Evolutionary conservation across 306 rosid genomes (phyloP).

Genomic region (Hylodesmum podocarpum): DNA sequence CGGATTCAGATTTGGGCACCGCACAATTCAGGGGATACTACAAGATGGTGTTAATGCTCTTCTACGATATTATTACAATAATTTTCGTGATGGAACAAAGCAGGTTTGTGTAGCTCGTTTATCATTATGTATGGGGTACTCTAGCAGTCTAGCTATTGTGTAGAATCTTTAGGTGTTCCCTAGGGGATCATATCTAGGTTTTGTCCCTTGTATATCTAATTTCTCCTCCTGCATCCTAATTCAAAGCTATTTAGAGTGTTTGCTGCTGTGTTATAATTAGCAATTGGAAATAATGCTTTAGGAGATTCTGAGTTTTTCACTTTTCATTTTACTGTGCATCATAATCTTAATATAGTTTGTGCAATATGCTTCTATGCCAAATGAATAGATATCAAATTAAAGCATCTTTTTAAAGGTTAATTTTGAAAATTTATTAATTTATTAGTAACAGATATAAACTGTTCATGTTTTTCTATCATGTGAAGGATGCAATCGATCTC

Average conservation of each 20-base stretch:
- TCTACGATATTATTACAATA: slow-evolving; percentile 81
- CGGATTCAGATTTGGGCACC: slow-evolving; percentile 75
- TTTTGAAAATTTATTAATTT: neutral
- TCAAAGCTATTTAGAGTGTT: neutral
- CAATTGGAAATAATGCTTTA: slow-evolving; percentile 10
- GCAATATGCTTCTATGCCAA: neutral
- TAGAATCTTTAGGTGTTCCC: slow-evolving; percentile 20
- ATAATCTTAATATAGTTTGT: slow-evolving; percentile 8
- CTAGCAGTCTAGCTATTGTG: neutral
- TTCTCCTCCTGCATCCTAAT: slow-evolving; percentile 23
- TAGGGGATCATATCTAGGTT: slow-evolving; percentile 3
- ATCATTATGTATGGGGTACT: slow-evolving; percentile 17
- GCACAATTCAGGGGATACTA: slow-evolving; percentile 75
- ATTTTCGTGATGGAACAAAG: slow-evolving; percentile 84
- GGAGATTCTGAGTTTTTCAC: slow-evolving; percentile 16
- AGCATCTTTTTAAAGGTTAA: slow-evolving; percentile 2
- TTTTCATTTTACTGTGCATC: slow-evolving; percentile 1
- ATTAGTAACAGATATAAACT: slow-evolving; percentile 5
- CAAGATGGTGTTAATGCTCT: slow-evolving; percentile 81
- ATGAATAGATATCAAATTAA: slow-evolving; percentile 11
- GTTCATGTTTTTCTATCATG: slow-evolving; percentile 25
- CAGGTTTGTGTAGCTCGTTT: slow-evolving; percentile 59
- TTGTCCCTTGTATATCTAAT: slow-evolving; percentile 15
- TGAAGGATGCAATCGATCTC: slow-evolving; percentile 97
- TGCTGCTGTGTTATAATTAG: slow-evolving; percentile 5